A percentile compares a stretch with the other conserved stretches of the same genome.
Conservation (phyloP, 495 filamentous ascomycete species). For the Aspergillus hancockii region DNA sequence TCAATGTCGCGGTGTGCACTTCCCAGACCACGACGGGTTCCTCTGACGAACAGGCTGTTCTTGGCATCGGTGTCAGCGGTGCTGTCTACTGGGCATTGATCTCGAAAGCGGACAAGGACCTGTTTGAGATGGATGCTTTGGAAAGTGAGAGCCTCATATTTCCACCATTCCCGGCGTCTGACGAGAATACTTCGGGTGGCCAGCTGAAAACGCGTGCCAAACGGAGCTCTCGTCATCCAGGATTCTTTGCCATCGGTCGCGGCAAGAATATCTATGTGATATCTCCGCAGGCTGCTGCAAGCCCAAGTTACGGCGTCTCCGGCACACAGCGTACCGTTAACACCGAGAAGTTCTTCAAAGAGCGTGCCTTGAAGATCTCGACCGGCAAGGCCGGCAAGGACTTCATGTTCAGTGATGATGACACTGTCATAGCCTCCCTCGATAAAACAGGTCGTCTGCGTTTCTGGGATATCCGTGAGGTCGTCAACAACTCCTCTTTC, state of each 20-base stretch:
- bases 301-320: conserved; percentile 66
- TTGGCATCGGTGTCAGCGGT: conserved; percentile 91
- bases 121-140: conserved; percentile 68
- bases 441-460: conserved; percentile 94
- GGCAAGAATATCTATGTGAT: conserved; percentile 95
- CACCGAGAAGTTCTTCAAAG: conserved; percentile 79
- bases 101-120: conserved; percentile 67
- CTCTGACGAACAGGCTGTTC: conserved; percentile 68
- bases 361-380: conserved; percentile 85
- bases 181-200: conserved; percentile 80
- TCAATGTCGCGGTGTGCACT: conserved; percentile 83
- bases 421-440: conserved; percentile 88
- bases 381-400: conserved; percentile 98
- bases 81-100: conserved; percentile 89
- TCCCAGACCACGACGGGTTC: conserved; percentile 47
- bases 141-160: conserved; percentile 80
- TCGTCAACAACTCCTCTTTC: conserved; percentile 60
- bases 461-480: conserved; percentile 91
- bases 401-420: conserved; percentile 95
- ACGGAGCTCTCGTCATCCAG: conserved; percentile 80
- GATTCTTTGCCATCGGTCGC: conserved; percentile 91
- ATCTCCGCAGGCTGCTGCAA: conserved; percentile 74
- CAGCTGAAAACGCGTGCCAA: conserved; percentile 95
- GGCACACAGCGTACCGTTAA: conserved; percentile 75
- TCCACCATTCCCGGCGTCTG: conserved; percentile 72